phyloP scores from a whole-genome alignment of 1,139 yeast genomes.

The Candida sp. region DNA sequence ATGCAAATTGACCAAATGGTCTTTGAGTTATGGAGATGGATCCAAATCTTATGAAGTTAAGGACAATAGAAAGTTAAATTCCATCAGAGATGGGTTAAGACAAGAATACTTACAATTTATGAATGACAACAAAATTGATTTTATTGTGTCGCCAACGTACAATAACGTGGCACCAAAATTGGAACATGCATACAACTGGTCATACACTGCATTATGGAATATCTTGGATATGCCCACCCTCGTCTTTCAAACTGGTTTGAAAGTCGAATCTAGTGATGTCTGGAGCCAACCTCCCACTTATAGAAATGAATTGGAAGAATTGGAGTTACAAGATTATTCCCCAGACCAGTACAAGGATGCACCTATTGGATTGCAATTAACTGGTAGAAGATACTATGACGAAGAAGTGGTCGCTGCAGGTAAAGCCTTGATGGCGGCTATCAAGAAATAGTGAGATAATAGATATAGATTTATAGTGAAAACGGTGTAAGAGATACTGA shows the following conservation, averaged over 20 bases:
- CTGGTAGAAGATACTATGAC: conserved; percentile 37
- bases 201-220: conserved; percentile 69
- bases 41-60: conserved; percentile 35
- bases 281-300: conserved; percentile 22
- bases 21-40: conserved; percentile 57
- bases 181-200: conserved; percentile 68
- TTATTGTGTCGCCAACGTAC: conserved; percentile 65
- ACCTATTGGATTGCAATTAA: conserved; percentile 39
- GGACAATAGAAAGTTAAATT: conserved; percentile 48
- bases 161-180: conserved; percentile 72
- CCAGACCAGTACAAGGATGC: conserved; percentile 36
- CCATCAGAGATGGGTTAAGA: conserved; percentile 51
- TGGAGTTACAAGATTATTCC: conserved; percentile 30
- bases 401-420: conserved; percentile 43
- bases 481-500: no score
- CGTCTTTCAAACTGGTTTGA: conserved; percentile 58
- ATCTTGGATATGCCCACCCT: conserved; percentile 62
- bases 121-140: conserved; percentile 57
- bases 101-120: conserved; percentile 51
- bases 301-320: conserved; percentile 44
- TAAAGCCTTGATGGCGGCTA: conserved; percentile 26
- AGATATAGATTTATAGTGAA: not conserved
- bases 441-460: conserved; percentile 6
- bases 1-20: conserved; percentile 56
- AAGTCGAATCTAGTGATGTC: conserved; percentile 46